phyloP scores from a whole-genome alignment of 306 rosid species.

The Herpetospermum pedunculosum region DNA sequence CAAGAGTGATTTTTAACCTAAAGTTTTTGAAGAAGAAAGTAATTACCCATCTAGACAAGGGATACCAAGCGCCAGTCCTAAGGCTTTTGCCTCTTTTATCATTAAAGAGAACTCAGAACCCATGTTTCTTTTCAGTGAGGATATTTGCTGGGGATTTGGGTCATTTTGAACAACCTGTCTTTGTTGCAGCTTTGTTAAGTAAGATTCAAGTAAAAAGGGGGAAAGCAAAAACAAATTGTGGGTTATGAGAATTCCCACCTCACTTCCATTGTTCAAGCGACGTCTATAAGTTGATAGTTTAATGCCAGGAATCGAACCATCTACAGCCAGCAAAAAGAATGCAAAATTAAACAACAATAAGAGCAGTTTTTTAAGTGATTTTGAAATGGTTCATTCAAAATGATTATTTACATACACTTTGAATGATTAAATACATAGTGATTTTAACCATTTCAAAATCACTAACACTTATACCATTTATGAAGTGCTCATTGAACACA shows the following conservation, averaged over 20 bases:
- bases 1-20: no score
- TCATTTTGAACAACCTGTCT: constrained; percentile 35
- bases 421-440: no score
- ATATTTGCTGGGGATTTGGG: constrained; percentile 25
- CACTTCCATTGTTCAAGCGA: constrained; percentile 48
- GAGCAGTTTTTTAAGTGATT: no score
- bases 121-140: constrained; percentile 48
- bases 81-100: constrained; percentile 62
- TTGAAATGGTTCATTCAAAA: no score
- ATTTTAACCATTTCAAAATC: no score
- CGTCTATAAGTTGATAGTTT: constrained; percentile 62
- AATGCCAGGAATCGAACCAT: constrained; percentile 83
- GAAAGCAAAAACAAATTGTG: not conserved
- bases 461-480: not conserved
- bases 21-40: not conserved
- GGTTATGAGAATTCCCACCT: constrained; percentile 29
- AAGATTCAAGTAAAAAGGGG: not conserved
- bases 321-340: constrained; percentile 24
- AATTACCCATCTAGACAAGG: constrained; percentile 65
- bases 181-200: constrained; percentile 12
- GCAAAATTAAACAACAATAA: not conserved
- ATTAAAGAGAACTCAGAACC: constrained; percentile 75
- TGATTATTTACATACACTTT: no score
- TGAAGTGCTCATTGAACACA: not conserved
- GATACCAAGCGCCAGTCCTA: constrained; percentile 65